Evolutionary conservation across 2,329 filamentous ascomycete genomes (phyloP).

Genomic region (Metarhizium sp.): DNA sequence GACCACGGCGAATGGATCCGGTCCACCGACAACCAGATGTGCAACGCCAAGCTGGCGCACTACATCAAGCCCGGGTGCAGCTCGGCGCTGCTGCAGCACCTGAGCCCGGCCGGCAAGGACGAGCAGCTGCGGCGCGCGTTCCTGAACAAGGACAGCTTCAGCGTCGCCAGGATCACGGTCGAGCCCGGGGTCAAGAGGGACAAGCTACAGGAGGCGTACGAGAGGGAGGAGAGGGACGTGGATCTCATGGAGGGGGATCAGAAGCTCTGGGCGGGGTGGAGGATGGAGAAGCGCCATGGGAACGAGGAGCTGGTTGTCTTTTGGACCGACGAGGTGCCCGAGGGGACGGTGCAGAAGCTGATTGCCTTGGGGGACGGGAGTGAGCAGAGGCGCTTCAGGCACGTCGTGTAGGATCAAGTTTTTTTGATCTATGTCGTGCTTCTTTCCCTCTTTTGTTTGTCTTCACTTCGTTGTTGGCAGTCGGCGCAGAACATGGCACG

Average conservation of each 20-base stretch:
- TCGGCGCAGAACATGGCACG: neutral
- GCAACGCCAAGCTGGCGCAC: slow-evolving; percentile 22
- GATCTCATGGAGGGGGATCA: slow-evolving; percentile 19
- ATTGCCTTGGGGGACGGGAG: slow-evolving; percentile 11
- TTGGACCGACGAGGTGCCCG: slow-evolving; percentile 25
- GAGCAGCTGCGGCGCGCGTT: slow-evolving; percentile 16
- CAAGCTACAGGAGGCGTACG: slow-evolving; percentile 24
- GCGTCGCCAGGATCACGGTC: slow-evolving; percentile 25
- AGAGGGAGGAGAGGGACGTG: slow-evolving; percentile 20
- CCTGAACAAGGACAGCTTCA: slow-evolving; percentile 19
- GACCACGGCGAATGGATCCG: slow-evolving; percentile 34
- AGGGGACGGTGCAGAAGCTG: slow-evolving; percentile 21
- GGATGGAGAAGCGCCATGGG: slow-evolving; percentile 27
- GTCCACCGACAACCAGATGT: slow-evolving; percentile 28
- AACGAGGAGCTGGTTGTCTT: slow-evolving; percentile 30
- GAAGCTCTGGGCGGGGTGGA: slow-evolving; percentile 30
- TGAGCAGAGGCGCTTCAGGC: slow-evolving; percentile 15
- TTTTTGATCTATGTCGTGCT: neutral
- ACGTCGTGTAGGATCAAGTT: slow-evolving; percentile 8
- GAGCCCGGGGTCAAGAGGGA: slow-evolving; percentile 17
- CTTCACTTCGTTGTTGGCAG: neutral
- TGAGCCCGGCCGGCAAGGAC: slow-evolving; percentile 22
- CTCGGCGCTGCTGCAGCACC: slow-evolving; percentile 30
- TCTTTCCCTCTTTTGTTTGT: neutral
- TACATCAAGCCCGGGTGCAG: slow-evolving; percentile 23